These are phyloP conservation scores for Colletotrichum musae DNA, from an alignment of 2,329 filamentous ascomycete genomes.

Conservation along the genomic window DNA sequence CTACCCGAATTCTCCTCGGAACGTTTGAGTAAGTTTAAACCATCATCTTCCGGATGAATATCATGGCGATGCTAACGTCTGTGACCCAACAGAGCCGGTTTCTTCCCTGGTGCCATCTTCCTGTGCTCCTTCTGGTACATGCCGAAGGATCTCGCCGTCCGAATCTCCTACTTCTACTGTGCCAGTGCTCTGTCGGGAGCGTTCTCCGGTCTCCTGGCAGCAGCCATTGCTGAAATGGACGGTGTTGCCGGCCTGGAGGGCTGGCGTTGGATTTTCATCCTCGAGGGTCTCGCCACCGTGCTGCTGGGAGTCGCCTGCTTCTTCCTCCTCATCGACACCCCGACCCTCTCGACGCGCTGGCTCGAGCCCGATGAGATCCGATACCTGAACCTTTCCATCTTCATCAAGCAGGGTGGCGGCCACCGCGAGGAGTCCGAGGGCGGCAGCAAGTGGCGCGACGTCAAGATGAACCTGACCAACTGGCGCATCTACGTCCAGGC, in stretches of 20 bases:
- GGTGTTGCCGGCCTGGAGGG: conserved; percentile 54
- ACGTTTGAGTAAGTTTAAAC: conserved; percentile 59
- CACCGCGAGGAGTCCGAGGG: conserved; percentile 43
- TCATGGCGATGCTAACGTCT: no score
- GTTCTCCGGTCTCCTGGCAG: conserved; percentile 72
- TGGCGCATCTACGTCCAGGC: conserved; percentile 54
- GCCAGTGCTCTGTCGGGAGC: conserved; percentile 78
- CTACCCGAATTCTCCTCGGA: conserved; percentile 62
- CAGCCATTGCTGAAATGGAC: conserved; percentile 69
- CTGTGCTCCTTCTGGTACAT: conserved; percentile 66
- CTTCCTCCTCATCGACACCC: conserved; percentile 46
- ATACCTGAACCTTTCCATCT: conserved; percentile 49
- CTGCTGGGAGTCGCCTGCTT: conserved; percentile 46
- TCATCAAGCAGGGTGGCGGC: conserved; percentile 48
- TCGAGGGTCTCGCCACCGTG: conserved; percentile 46
- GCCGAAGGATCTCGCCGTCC: conserved; percentile 46
- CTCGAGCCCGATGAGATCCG: conserved; percentile 44
- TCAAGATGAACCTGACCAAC: conserved; percentile 48
- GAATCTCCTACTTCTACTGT: conserved; percentile 78
- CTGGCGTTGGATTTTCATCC: conserved; percentile 55
- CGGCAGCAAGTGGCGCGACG: conserved; percentile 45
- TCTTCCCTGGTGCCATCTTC: conserved; percentile 70
- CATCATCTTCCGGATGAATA: background rate
- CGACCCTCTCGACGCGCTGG: conserved; percentile 44
- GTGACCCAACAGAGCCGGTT: conserved; percentile 61